Evolutionary conservation across 495 filamentous ascomycete species (phyloP).

Genomic region (Bacidia rubella): DNA sequence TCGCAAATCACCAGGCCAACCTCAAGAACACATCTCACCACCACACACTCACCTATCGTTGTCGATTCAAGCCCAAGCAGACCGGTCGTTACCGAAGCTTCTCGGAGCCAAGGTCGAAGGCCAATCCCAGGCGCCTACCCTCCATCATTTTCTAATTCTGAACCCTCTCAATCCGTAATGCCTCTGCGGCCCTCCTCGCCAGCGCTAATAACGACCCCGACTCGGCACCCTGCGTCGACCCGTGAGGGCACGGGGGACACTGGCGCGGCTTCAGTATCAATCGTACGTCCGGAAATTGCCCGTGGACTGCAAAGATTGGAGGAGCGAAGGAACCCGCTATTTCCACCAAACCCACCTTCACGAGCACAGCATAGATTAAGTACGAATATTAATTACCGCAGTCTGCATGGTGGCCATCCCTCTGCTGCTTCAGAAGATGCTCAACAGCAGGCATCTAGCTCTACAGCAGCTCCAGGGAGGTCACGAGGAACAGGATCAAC

Average conservation of each 20-base stretch:
- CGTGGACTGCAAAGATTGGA: too few relatives aligned
- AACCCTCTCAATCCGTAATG: not conserved
- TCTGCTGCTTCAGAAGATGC: not conserved
- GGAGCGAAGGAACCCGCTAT: too few relatives aligned
- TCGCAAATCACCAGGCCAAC: not conserved
- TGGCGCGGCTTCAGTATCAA: too few relatives aligned
- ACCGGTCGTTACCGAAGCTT: not conserved
- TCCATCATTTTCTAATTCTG: conserved; percentile 1
- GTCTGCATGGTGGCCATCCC: too few relatives aligned
- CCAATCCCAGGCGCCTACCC: conserved; percentile 5
- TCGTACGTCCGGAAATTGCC: too few relatives aligned
- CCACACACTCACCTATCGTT: conserved; percentile 5
- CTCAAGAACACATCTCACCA: not conserved
- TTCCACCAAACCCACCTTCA: too few relatives aligned
- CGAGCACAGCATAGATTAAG: too few relatives aligned
- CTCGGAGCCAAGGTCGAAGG: not conserved
- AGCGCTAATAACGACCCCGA: too few relatives aligned
- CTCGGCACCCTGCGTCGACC: too few relatives aligned
- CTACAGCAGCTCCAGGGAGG: not conserved
- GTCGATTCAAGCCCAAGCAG: conserved; percentile 9
- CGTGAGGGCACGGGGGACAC: too few relatives aligned
- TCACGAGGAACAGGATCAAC: not conserved
- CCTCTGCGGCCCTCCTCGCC: too few relatives aligned
- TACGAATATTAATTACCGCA: too few relatives aligned
- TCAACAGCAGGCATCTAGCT: not conserved